Base-by-base conservation (phyloP, 208 protist species). In the Crithidia sp. region DNA sequence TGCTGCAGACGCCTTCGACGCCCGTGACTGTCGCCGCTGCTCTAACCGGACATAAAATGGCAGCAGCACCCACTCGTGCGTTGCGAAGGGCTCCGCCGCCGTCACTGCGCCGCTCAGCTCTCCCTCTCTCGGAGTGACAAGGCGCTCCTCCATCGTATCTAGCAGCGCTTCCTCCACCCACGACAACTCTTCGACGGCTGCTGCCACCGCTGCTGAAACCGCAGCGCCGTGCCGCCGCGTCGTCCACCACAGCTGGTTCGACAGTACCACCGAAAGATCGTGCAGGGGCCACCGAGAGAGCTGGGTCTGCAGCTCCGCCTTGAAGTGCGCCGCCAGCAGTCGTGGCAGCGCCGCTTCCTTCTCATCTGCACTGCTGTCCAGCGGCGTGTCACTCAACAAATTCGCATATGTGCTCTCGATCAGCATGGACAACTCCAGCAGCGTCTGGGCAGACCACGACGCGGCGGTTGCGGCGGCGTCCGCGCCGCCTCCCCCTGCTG, bases 41-140 rank as follows among this genome's bases (percentile, higher is more conserved):
- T 65, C 74, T 45, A 79, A 40, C 55, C 60, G 59, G n/a, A 52
- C 6, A 47, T 79, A 79, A 7, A 74, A 71, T 2, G 74, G 74
- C 74, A 79, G 39, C 67, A 79, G 37, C 19, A 60, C 47, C 74
- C 74, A 79, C 41, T 79, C 74, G 28, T 28, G 28, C 28, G 28
- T 28, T 28, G 28, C 28, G 28, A 28, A 28, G 28, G 28, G 28
- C 28, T 28, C 28, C 28, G 28, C 28, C 28, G 28, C 28, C 28
- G 28, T 28, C 28, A 28, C 28, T 28, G 28, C 28, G 28, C 28
- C 28, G 28, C 28, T 28, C 28, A 2, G 28, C 28, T 28, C 28
- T 1, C 28, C 28, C 28, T 28, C 12, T 13, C 12, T 49, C 12
- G 45, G 45, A 14, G 12, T 13, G 45, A 49, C 9, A 49, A 61